Conservation (phyloP, 495 filamentous ascomycete species). For the Aspergillus sclerotioniger region DNA sequence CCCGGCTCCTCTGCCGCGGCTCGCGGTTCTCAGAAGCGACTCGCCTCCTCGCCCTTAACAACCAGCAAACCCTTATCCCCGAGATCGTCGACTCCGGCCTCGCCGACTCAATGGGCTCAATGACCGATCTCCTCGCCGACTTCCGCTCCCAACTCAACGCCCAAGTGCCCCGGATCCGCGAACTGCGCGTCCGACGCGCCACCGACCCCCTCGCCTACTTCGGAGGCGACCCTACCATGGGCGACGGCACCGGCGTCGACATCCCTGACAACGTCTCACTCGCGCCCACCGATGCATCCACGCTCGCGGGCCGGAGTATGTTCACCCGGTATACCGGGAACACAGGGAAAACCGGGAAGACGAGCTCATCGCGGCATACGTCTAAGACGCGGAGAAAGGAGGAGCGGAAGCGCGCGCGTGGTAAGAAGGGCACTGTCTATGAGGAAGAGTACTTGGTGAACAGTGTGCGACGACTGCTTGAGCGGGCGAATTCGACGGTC, state of each 20-base stretch:
- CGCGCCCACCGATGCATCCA: conserved; percentile 78
- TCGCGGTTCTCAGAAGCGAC: conserved; percentile 82
- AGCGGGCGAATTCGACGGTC: conserved; percentile 70
- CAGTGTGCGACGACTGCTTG: conserved; percentile 77
- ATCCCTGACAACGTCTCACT: conserved; percentile 90
- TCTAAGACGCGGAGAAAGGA: conserved; percentile 80
- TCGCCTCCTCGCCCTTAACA: conserved; percentile 58
- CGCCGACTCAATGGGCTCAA: conserved; percentile 68
- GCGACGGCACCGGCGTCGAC: conserved; percentile 55
- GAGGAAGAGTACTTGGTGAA: conserved; percentile 96
- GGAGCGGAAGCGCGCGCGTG: conserved; percentile 90
- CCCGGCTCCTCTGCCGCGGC: conserved; percentile 73
- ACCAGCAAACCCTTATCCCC: conserved; percentile 45
- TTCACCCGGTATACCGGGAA: conserved; percentile 89
- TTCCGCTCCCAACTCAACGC: conserved; percentile 79
- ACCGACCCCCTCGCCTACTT: conserved; percentile 80
- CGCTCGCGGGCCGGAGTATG: conserved; percentile 67
- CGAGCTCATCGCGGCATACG: conserved; percentile 67
- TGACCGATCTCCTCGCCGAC: conserved; percentile 87
- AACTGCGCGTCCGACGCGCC: conserved; percentile 74
- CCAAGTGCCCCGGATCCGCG: conserved; percentile 79
- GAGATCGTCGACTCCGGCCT: conserved; percentile 73
- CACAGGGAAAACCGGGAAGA: conserved; percentile 86
- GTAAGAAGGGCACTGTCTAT: conserved; percentile 94
- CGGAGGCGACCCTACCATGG: conserved; percentile 59